A percentile compares a stretch with the other conserved stretches of the same genome.
These are phyloP conservation scores for Rhodomyrtus tomentosa DNA, from an alignment of 345 rosid species.

Conservation along the genomic window DNA sequence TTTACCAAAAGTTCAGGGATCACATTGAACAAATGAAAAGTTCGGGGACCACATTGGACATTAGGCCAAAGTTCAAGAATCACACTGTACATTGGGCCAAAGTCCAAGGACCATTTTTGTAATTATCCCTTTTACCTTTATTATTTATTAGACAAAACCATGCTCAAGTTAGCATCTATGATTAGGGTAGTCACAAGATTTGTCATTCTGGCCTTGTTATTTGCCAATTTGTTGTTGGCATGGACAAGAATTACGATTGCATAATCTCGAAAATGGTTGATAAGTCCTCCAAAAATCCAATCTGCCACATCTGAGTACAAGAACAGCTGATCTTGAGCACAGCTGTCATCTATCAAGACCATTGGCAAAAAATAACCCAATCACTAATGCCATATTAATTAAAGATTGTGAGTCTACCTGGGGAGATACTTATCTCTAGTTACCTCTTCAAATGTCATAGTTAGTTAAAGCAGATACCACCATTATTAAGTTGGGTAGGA, in stretches of 20 bases:
- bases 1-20: no score
- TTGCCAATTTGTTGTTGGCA: neutral
- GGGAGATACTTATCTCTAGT: neutral
- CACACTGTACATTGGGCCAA: no score
- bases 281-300: neutral
- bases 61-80: no score
- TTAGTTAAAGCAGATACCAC: neutral
- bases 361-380: neutral
- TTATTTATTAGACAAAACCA: neutral
- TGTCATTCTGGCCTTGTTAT: neutral
- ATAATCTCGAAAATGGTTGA: neutral
- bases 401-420: neutral
- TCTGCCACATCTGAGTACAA: neutral
- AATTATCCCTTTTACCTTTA: neutral
- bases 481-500: neutral
- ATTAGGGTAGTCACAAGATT: neutral
- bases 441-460: neutral
- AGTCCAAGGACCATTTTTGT: no score
- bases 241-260: neutral
- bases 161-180: neutral
- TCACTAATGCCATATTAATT: neutral
- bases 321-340: neutral
- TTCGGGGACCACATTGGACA: no score
- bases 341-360: neutral
- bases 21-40: no score